Conservation (phyloP, 768 basidiomycete species). For the Trametes cubensis region DNA sequence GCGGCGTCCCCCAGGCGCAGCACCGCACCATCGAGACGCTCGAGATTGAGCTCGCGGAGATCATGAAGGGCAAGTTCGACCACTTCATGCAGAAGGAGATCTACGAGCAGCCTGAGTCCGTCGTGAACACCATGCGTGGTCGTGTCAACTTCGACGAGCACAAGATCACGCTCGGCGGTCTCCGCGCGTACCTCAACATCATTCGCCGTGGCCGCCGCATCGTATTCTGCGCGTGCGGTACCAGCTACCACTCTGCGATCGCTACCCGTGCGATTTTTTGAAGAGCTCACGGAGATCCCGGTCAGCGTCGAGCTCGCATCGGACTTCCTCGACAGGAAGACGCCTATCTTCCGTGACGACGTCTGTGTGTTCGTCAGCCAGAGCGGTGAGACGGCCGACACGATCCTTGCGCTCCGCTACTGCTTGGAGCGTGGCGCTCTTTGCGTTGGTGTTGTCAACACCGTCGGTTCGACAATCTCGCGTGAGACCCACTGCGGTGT, state of each 20-base stretch:
- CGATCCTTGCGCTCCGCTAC: constrained; percentile 93
- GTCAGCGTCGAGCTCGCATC: constrained; percentile 96
- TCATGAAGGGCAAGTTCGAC: constrained; percentile 99
- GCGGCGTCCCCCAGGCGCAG: constrained; percentile 55
- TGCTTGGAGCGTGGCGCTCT: constrained; percentile 96
- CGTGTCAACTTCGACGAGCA: constrained; percentile 97
- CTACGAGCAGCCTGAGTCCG: constrained; percentile 98
- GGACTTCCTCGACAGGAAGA: constrained; percentile 98
- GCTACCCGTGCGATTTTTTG: constrained; percentile 98
- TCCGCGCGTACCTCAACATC: constrained; percentile 93
- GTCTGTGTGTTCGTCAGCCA: constrained; percentile 96
- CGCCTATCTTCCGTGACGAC: constrained; percentile 99
- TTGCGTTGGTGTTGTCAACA: constrained; percentile 97
- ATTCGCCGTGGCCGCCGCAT: constrained; percentile 94
- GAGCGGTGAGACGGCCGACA: constrained; percentile 98
- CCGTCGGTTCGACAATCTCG: constrained; percentile 96
- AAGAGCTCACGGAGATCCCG: constrained; percentile 98
- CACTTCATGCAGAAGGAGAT: constrained; percentile 99
- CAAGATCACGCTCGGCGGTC: constrained; percentile 90
- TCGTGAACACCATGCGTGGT: constrained; percentile 99
- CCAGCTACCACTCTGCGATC: constrained; percentile 95
- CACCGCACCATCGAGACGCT: constrained; percentile 97
- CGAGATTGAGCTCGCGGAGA: constrained; percentile 98
- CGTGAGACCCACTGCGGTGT: constrained; percentile 99
- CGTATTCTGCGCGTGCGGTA: constrained; percentile 98